phyloP scores from a whole-genome alignment of 2,329 filamentous ascomycete genomes.

The Sarocladium kiliense region DNA sequence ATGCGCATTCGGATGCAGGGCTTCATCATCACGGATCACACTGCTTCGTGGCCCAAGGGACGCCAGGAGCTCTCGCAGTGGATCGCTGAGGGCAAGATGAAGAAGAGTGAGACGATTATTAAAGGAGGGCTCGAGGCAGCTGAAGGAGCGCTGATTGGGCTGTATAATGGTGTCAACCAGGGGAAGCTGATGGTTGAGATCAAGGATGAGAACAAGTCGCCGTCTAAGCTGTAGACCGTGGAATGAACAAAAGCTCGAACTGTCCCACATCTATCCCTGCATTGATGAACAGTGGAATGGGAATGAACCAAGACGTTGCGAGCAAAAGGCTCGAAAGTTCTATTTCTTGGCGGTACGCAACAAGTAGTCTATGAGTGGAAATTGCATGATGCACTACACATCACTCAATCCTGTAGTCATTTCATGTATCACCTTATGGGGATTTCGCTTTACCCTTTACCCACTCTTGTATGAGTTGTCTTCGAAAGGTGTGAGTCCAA shows the following conservation, averaged over 20 bases:
- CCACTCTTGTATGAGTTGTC: slow-evolving; percentile 18
- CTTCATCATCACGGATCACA: slow-evolving; percentile 69
- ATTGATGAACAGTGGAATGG: too few species aligned
- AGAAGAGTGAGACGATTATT: slow-evolving; percentile 66
- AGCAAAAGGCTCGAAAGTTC: too few species aligned
- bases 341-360: too few species aligned
- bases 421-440: too few species aligned
- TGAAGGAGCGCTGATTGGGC: slow-evolving; percentile 55
- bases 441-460: too few species aligned
- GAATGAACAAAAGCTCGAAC: not conserved
- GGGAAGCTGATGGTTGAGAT: slow-evolving; percentile 59
- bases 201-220: slow-evolving; percentile 26
- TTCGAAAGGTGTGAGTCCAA: slow-evolving; percentile 41
- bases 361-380: too few species aligned
- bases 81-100: slow-evolving; percentile 67
- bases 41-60: slow-evolving; percentile 51
- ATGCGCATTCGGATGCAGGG: slow-evolving; percentile 61
- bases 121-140: slow-evolving; percentile 62
- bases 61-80: slow-evolving; percentile 58
- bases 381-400: too few species aligned
- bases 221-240: slow-evolving; percentile 16
- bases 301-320: too few species aligned
- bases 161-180: slow-evolving; percentile 67
- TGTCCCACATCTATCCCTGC: too few species aligned
- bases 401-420: too few species aligned